Percentiles rank a stretch among this genome's conserved stretches.
Evolutionary conservation across 2,329 filamentous ascomycete genomes (phyloP).

Genomic region (Fusarium xylarioides): DNA sequence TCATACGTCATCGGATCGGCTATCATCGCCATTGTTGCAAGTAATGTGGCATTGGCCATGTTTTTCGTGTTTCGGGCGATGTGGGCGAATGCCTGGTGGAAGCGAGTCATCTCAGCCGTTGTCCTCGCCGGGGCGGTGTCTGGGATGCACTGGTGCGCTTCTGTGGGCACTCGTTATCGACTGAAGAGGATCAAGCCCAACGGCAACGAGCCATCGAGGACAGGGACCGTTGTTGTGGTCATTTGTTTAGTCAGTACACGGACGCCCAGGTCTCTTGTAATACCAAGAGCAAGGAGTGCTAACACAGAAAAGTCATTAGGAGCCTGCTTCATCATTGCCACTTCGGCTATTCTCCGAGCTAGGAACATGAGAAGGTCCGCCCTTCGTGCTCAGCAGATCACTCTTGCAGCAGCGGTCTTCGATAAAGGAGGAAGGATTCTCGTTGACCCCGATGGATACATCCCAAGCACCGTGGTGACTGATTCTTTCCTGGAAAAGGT

Average conservation of each 20-base stretch:
- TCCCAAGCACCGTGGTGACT: slow-evolving; percentile 81
- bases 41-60: slow-evolving; percentile 72
- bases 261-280: neutral
- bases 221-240: slow-evolving; percentile 77
- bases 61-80: slow-evolving; percentile 81
- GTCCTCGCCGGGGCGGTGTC: slow-evolving; percentile 79
- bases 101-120: slow-evolving; percentile 71
- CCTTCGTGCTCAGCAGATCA: slow-evolving; percentile 69
- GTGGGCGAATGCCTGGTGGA: slow-evolving; percentile 85
- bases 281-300: neutral
- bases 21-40: slow-evolving; percentile 77
- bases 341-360: slow-evolving; percentile 63
- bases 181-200: slow-evolving; percentile 54
- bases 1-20: slow-evolving; percentile 73
- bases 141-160: slow-evolving; percentile 88
- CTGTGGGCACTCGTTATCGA: slow-evolving; percentile 74
- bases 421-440: slow-evolving; percentile 72
- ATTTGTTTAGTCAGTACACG: slow-evolving; percentile 68
- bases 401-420: slow-evolving; percentile 70
- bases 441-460: slow-evolving; percentile 73
- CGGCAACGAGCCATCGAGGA: slow-evolving; percentile 60
- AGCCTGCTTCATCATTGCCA: slow-evolving; percentile 68
- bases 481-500: slow-evolving; percentile 76
- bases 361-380: slow-evolving; percentile 62
- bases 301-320: slow-evolving; percentile 60